phyloP scores from a whole-genome alignment of 2,329 filamentous ascomycete genomes.

The Colletotrichum euphorbiae region DNA sequence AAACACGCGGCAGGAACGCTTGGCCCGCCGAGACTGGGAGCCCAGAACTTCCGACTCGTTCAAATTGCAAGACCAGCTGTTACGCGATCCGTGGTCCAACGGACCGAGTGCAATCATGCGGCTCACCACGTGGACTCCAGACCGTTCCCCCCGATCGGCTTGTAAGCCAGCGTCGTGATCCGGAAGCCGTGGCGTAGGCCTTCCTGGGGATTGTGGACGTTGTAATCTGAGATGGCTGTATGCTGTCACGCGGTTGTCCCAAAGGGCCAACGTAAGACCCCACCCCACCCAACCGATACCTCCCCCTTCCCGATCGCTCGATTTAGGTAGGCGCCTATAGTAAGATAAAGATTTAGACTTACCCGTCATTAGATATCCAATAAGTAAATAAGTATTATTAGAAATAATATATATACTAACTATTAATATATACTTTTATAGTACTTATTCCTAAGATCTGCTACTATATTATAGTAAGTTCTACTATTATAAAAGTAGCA shows the following conservation, averaged over 20 bases:
- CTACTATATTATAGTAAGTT: too few species aligned
- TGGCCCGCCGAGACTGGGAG: neutral
- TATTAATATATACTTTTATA: too few species aligned
- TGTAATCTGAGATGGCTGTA: slow-evolving; percentile 58
- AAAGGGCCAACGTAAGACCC: too few species aligned
- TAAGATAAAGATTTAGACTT: too few species aligned
- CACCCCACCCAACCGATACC: too few species aligned
- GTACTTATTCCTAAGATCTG: too few species aligned
- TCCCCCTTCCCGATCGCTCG: too few species aligned
- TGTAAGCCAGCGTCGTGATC: slow-evolving; percentile 54
- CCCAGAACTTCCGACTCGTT: slow-evolving; percentile 8
- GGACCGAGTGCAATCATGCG: slow-evolving; percentile 16
- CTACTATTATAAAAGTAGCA: too few species aligned
- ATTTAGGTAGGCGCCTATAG: too few species aligned
- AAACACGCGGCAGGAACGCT: slow-evolving; percentile 4
- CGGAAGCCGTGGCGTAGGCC: slow-evolving; percentile 55
- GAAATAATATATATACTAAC: too few species aligned
- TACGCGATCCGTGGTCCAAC: neutral
- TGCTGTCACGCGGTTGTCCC: slow-evolving; percentile 72
- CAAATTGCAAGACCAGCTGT: slow-evolving; percentile 5
- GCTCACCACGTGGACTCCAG: slow-evolving; percentile 51
- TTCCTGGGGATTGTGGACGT: slow-evolving; percentile 54
- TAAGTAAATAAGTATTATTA: too few species aligned
- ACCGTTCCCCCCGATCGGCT: slow-evolving; percentile 52
- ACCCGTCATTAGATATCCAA: too few species aligned